Conservation (phyloP, 1,284 basidiomycete genomes). For the Ganoderma boninense region DNA sequence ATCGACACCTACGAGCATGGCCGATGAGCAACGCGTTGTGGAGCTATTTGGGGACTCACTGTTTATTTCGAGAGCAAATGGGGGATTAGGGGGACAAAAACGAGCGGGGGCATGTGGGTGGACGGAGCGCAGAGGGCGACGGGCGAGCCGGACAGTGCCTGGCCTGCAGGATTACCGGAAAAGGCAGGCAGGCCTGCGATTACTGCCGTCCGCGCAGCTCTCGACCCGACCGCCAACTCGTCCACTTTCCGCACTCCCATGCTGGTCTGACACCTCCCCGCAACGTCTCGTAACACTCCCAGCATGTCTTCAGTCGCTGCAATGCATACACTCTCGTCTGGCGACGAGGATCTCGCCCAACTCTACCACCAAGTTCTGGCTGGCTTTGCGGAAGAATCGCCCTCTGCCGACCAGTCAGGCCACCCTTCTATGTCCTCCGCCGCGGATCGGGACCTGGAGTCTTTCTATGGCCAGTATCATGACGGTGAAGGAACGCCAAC, state of each 20-base stretch:
- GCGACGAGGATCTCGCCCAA: conserved; percentile 72
- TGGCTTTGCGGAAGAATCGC: conserved; percentile 62
- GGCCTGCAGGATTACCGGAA: conserved; percentile 23
- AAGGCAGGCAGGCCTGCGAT: conserved; percentile 16
- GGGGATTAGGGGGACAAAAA: background rate
- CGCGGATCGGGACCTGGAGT: conserved; percentile 41
- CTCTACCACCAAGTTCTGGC: conserved; percentile 79
- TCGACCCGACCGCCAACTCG: conserved; percentile 18
- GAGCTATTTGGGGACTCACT: background rate
- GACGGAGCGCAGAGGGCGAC: background rate
- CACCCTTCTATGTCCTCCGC: conserved; percentile 34
- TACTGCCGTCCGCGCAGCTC: conserved; percentile 17
- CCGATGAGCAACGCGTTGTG: background rate
- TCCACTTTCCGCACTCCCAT: conserved; percentile 4
- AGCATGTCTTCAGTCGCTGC: conserved; percentile 41
- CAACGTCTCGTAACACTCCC: conserved; percentile 5
- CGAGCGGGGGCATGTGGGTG: background rate
- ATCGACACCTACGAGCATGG: background rate
- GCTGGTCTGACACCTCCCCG: conserved; percentile 4
- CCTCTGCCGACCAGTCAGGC: conserved; percentile 46
- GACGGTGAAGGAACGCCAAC: conserved; percentile 41
- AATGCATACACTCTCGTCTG: conserved; percentile 45
- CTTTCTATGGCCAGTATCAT: conserved; percentile 41
- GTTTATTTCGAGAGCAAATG: background rate
- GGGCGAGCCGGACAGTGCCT: conserved; percentile 12